Base-by-base conservation (phyloP, 2,329 filamentous ascomycete genomes). In the Dactylellina drechsleri region DNA sequence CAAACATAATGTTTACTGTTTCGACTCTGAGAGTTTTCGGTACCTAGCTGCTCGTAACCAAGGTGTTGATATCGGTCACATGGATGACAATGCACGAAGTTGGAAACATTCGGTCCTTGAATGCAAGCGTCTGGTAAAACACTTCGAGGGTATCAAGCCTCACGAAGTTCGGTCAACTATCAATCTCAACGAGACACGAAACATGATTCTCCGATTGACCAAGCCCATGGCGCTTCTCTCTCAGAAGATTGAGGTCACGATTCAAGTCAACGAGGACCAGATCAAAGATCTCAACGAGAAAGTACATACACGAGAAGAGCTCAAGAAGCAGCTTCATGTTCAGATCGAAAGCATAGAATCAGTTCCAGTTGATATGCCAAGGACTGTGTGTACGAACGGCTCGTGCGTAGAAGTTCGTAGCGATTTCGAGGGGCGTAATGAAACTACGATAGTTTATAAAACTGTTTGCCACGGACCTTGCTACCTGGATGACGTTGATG, bases 11-110 rank as follows among this genome's bases (percentile, higher is more conserved):
- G 80, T 79, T 0, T 85, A 82, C 67, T 84, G 82, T 73, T 84
- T 84, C 53, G 83, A 84, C 71, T 84, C 83, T 0, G 83, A 84
- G 77, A 82, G 81, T 41, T 84, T 84, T 70, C 82, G 83, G 4
- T 84, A 80, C 56, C 78, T 84, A 0, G 83, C 83, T 1, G 82
- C 83, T 0, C 72, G 73, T 41, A 82, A 82, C 70, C 77, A 81
- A 8, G 80, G 76, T 13, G 50, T 81, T 16, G 60, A 76, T 7
- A 80, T 83, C 78, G 76, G 70, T 4, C 78, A 82, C 59, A 75
- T 80, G 47, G 78, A 81, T 7, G 82, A 83, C 54, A 80, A 79
- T 53, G 71, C 76, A 1, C 78, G 80, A 6, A 83, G 82, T 75
- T 84, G 83, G 83, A 61, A 80, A 5, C 78, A 82, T 13, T 84